Evolutionary conservation across 2,329 filamentous ascomycete species (phyloP).

Genomic region (Penicillium hesseltinei): DNA sequence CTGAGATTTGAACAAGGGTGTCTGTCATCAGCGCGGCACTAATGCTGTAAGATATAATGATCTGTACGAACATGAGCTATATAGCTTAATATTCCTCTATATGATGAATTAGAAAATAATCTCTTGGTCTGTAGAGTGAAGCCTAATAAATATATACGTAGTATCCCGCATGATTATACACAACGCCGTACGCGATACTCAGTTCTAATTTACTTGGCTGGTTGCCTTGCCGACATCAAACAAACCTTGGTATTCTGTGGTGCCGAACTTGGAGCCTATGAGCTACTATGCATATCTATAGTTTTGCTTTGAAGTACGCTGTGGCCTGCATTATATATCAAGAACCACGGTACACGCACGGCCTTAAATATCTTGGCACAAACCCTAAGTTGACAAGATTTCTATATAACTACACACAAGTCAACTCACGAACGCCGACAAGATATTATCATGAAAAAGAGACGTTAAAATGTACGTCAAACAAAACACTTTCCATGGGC

Average conservation of each 20-base stretch:
- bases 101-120: background rate
- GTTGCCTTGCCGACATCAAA: background rate
- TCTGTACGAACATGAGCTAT: no score
- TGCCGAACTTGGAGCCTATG: background rate
- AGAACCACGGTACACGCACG: conserved; percentile 2
- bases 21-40: background rate
- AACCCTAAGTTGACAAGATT: background rate
- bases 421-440: no score
- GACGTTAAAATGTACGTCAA: no score
- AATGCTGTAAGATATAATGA: background rate
- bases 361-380: background rate
- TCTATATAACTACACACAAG: no score
- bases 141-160: background rate
- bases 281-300: background rate
- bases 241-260: background rate
- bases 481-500: no score
- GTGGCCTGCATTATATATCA: background rate
- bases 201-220: background rate
- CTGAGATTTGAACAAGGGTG: background rate
- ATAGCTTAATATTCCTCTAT: background rate
- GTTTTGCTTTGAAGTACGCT: background rate
- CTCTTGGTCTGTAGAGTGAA: background rate
- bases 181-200: no score
- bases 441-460: no score
- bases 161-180: background rate